These are phyloP conservation scores for Leccinum subfulvum DNA, from an alignment of 1,284 basidiomycete species.

Conservation along the genomic window DNA sequence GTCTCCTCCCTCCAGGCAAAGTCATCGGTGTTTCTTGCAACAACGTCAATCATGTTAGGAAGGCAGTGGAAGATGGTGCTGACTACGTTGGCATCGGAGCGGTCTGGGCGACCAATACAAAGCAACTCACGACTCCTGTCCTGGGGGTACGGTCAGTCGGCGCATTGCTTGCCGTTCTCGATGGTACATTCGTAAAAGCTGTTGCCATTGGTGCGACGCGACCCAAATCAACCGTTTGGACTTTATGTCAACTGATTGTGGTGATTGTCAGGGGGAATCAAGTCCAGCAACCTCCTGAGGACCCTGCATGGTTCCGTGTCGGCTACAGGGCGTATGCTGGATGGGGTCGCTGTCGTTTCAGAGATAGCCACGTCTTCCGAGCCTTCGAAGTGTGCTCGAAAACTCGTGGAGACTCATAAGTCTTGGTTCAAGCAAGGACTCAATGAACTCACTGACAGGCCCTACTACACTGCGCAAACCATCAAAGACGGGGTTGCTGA, in stretches of 20 bases:
- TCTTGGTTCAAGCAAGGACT: constrained; percentile 39
- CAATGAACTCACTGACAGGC: background rate
- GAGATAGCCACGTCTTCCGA: constrained; percentile 75
- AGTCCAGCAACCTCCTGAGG: constrained; percentile 69
- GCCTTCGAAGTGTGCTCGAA: constrained; percentile 59
- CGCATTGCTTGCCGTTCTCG: constrained; percentile 60
- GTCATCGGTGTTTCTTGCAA: constrained; percentile 86
- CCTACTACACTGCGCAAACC: constrained; percentile 30
- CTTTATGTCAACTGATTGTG: constrained; percentile 1
- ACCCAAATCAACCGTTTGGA: background rate
- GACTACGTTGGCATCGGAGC: constrained; percentile 91
- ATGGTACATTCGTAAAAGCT: constrained; percentile 61
- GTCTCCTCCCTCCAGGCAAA: constrained; percentile 66
- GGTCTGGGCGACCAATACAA: constrained; percentile 74
- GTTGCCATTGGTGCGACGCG: constrained; percentile 76
- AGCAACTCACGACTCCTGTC: constrained; percentile 59
- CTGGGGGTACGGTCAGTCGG: constrained; percentile 69
- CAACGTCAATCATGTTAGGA: constrained; percentile 59
- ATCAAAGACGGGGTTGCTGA: constrained; percentile 39
- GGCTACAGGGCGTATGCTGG: constrained; percentile 52
- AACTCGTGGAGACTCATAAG: constrained; percentile 44
- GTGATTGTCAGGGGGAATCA: constrained; percentile 72
- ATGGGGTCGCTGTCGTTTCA: constrained; percentile 90
- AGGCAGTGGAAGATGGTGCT: constrained; percentile 57
- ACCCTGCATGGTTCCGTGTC: constrained; percentile 73